These are phyloP conservation scores for Puccinellia tenuiflora DNA, from an alignment of 176 grass and related monocot genomes.

Conservation along the genomic window DNA sequence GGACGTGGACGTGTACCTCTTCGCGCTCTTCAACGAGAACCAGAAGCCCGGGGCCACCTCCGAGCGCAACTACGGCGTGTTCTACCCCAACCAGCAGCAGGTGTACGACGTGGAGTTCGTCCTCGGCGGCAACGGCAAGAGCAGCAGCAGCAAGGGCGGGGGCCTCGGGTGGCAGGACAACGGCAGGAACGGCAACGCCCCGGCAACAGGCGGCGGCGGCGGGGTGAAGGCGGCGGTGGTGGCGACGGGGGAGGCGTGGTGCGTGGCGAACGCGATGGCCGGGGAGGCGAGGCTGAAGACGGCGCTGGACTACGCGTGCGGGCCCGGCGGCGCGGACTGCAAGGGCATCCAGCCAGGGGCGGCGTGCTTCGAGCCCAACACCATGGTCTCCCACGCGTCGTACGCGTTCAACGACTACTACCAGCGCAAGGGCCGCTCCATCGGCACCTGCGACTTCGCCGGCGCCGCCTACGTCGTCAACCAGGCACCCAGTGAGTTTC, in stretches of 20 bases:
- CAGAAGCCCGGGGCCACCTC: slow-evolving; percentile 86
- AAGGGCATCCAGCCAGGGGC: slow-evolving; percentile 73
- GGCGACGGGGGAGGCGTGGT: slow-evolving; percentile 63
- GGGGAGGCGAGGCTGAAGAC: slow-evolving; percentile 48
- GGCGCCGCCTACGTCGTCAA: slow-evolving; percentile 72
- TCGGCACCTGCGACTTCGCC: slow-evolving; percentile 79
- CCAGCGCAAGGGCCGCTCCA: slow-evolving; percentile 52
- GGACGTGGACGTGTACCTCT: slow-evolving; percentile 81
- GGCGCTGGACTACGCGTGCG: slow-evolving; percentile 88
- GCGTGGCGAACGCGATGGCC: slow-evolving; percentile 61
- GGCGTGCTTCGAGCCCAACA: slow-evolving; percentile 82
- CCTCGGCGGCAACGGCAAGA: slow-evolving; percentile 36
- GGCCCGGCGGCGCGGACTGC: slow-evolving; percentile 76
- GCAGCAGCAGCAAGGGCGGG: background rate
- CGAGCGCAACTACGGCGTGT: slow-evolving; percentile 85
- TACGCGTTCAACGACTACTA: slow-evolving; percentile 82
- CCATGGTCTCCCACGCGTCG: slow-evolving; percentile 62
- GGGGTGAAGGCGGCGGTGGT: slow-evolving; percentile 33
- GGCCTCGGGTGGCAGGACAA: slow-evolving; percentile 48
- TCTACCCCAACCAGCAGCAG: slow-evolving; percentile 86
- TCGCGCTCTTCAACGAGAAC: slow-evolving; percentile 98
- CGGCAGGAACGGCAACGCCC: slow-evolving; percentile 16
- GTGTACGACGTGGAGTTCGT: slow-evolving; percentile 85
- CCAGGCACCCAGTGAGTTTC: slow-evolving; percentile 50
- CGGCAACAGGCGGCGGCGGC: background rate